These are phyloP conservation scores for Claviceps quebecensis DNA, from an alignment of 2,329 filamentous ascomycete genomes.

Conservation along the genomic window DNA sequence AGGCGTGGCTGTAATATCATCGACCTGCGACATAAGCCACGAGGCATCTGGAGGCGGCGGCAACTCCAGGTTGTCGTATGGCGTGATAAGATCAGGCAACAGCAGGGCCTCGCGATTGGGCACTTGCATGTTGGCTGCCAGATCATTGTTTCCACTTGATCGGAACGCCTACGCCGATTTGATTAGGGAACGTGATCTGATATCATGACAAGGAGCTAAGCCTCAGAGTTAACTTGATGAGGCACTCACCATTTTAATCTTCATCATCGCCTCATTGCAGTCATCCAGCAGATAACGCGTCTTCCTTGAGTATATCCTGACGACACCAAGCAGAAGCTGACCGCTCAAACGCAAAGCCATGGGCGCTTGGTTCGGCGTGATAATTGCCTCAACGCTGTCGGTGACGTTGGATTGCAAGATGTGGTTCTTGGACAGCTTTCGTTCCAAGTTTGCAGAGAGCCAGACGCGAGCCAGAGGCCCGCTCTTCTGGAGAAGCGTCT, in stretches of 20 bases:
- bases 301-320: constrained; percentile 94
- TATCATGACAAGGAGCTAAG: background rate
- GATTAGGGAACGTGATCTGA: constrained; percentile 15
- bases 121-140: constrained; percentile 68
- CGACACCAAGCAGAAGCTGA: constrained; percentile 86
- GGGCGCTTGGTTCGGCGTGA: constrained; percentile 81
- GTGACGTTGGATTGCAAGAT: constrained; percentile 90
- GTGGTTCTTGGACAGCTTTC: constrained; percentile 94
- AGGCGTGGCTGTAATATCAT: constrained; percentile 41
- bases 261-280: constrained; percentile 92
- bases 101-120: constrained; percentile 77
- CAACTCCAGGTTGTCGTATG: constrained; percentile 64
- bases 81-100: constrained; percentile 83
- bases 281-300: constrained; percentile 92
- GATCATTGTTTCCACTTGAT: constrained; percentile 85
- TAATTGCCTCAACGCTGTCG: constrained; percentile 89
- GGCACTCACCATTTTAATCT: constrained; percentile 82
- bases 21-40: constrained; percentile 64
- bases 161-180: constrained; percentile 61
- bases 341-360: constrained; percentile 90
- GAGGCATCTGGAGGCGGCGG: constrained; percentile 81
- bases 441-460: constrained; percentile 95
- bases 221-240: background rate
- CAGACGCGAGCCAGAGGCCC: constrained; percentile 95
- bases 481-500: constrained; percentile 89